These are phyloP conservation scores for Mycena leptocephala DNA, from an alignment of 768 basidiomycete genomes.

Conservation along the genomic window DNA sequence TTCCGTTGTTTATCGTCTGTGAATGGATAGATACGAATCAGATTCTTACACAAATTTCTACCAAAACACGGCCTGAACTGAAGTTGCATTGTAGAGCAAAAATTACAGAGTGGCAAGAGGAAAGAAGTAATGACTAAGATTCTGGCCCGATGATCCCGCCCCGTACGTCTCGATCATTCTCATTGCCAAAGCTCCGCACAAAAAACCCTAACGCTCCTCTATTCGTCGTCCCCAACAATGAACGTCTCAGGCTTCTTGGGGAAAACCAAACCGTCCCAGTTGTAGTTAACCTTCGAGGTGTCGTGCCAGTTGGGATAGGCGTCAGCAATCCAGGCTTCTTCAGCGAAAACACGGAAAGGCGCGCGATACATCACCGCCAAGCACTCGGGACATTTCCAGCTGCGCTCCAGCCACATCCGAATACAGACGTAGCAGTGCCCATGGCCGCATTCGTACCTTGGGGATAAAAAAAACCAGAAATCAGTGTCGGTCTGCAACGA, in stretches of 20 bases:
- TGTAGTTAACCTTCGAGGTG: neutral
- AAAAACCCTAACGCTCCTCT: too few relatives aligned
- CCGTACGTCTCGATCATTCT: too few relatives aligned
- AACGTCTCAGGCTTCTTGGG: neutral
- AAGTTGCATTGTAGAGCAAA: too few relatives aligned
- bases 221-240: too few relatives aligned
- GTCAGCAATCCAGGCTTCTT: neutral
- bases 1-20: too few relatives aligned
- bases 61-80: too few relatives aligned
- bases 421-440: neutral
- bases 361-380: neutral
- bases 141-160: too few relatives aligned
- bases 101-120: too few relatives aligned
- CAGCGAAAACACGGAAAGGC: neutral
- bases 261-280: neutral
- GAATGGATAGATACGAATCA: too few relatives aligned
- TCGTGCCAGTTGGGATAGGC: neutral
- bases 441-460: neutral
- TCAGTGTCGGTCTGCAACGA: neutral
- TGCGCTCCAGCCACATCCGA: neutral
- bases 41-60: too few relatives aligned
- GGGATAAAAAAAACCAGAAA: neutral
- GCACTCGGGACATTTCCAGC: neutral
- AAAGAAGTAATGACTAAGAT: too few relatives aligned
- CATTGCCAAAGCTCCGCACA: too few relatives aligned